Evolutionary conservation across 345 rosid species (phyloP).

Genomic region (Euclidium syriacum): DNA sequence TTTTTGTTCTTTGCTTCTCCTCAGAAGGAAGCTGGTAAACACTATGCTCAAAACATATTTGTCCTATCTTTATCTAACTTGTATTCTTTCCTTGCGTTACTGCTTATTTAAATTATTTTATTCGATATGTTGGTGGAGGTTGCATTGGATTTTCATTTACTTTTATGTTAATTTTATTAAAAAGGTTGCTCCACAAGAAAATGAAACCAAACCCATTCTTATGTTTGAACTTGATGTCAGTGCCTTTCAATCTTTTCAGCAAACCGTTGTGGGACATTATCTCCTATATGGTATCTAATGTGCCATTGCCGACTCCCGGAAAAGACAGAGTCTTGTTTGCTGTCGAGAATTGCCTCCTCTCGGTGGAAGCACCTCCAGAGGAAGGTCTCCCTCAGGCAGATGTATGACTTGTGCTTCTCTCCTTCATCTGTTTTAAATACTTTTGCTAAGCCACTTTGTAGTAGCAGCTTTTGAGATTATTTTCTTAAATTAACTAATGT

Average conservation of each 20-base stretch:
- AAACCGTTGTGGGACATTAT: slow-evolving; percentile 93
- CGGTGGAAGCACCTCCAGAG: slow-evolving; percentile 89
- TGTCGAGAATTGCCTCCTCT: slow-evolving; percentile 77
- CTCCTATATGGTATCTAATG: slow-evolving; percentile 64
- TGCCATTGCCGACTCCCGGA: slow-evolving; percentile 94
- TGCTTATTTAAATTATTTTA: background rate
- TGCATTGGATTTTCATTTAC: slow-evolving; percentile 1
- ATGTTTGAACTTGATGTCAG: slow-evolving; percentile 28
- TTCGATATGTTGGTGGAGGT: slow-evolving; percentile 1
- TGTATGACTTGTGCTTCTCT: slow-evolving; percentile 42
- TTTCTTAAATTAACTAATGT: background rate
- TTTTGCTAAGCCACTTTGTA: background rate
- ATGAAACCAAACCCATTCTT: background rate
- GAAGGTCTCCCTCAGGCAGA: slow-evolving; percentile 93
- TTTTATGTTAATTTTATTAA: background rate
- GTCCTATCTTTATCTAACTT: background rate
- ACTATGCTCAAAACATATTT: background rate
- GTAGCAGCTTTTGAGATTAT: background rate
- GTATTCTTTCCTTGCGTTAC: background rate
- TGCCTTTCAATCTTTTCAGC: slow-evolving; percentile 55
- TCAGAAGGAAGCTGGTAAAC: slow-evolving; percentile 80
- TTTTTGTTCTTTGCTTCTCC: slow-evolving; percentile 84
- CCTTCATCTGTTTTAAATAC: slow-evolving; percentile 9
- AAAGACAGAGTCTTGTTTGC: slow-evolving; percentile 87
- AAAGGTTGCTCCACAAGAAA: background rate